A percentile compares a stretch with the other conserved stretches of the same genome.
Evolutionary conservation across 306 rosid genomes (phyloP).

Genomic region (Gleditsia sinensis): DNA sequence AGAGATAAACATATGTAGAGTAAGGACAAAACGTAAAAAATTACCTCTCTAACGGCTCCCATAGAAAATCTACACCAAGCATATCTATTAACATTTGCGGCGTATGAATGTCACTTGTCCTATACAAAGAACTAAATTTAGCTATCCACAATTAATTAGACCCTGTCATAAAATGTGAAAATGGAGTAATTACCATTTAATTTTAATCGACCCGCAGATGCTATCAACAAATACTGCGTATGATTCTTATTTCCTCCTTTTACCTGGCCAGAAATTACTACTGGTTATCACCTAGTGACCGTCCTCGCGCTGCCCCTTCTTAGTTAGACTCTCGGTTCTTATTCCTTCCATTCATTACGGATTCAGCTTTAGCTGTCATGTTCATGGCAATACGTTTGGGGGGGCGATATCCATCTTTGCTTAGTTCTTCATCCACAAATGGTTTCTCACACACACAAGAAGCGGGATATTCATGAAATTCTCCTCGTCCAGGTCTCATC

Average conservation of each 20-base stretch:
- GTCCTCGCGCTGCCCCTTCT: constrained; percentile 7
- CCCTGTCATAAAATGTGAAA: constrained; percentile 18
- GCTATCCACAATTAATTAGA: constrained; percentile 30
- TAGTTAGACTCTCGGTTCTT: neutral
- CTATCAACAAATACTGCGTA: neutral
- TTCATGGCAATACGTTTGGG: constrained; percentile 25
- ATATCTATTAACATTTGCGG: constrained; percentile 60
- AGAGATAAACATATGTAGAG: too few relatives aligned
- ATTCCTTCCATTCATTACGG: neutral
- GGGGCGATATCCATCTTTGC: constrained; percentile 32
- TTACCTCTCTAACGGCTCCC: neutral
- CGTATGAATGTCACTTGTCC: constrained; percentile 31
- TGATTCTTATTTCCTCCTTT: neutral
- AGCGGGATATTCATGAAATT: constrained; percentile 84
- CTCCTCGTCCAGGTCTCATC: constrained; percentile 85
- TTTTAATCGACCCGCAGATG: constrained; percentile 6
- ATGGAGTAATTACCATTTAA: constrained; percentile 11
- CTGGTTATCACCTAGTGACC: constrained; percentile 6
- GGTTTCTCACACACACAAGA: constrained; percentile 78
- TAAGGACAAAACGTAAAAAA: neutral
- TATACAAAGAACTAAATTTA: constrained; percentile 26
- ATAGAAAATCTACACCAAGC: constrained; percentile 32
- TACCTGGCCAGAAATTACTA: neutral
- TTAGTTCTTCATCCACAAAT: constrained; percentile 32
- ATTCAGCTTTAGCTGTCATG: constrained; percentile 34